phyloP scores from a whole-genome alignment of 2,329 filamentous ascomycete species.

The Monosporascus sp. region DNA sequence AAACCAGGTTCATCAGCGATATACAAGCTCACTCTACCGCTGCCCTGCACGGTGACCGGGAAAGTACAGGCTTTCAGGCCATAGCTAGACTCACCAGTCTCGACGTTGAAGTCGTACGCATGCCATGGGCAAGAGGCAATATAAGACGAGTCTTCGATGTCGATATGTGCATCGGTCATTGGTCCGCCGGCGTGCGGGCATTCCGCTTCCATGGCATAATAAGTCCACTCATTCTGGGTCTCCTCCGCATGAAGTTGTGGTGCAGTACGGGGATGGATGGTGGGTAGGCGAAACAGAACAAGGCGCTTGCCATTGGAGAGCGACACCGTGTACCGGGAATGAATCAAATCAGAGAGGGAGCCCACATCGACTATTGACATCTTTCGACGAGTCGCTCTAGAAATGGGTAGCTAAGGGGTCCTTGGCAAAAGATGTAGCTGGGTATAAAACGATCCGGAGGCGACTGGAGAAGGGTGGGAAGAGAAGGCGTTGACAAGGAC shows the following conservation, averaged over 20 bases:
- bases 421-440: too few relatives aligned
- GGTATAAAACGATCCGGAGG: too few relatives aligned
- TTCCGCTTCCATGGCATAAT: conserved; percentile 42
- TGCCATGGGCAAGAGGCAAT: conserved; percentile 42
- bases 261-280: conserved; percentile 26
- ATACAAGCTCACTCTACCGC: conserved; percentile 25
- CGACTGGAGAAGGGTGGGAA: too few relatives aligned
- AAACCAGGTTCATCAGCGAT: conserved; percentile 20
- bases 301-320: conserved; percentile 38
- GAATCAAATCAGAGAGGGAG: conserved; percentile 26
- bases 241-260: conserved; percentile 22
- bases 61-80: conserved; percentile 42
- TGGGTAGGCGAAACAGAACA: conserved; percentile 38
- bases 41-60: conserved; percentile 31
- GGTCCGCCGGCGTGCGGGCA: conserved; percentile 41
- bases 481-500: too few relatives aligned
- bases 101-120: conserved; percentile 43
- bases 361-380: conserved; percentile 25
- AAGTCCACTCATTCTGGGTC: conserved; percentile 34
- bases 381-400: not conserved
- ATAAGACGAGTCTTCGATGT: conserved; percentile 42
- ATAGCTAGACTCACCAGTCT: conserved; percentile 41
- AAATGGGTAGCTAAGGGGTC: not conserved
- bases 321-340: conserved; percentile 36
- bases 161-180: conserved; percentile 38